Base-by-base conservation (phyloP, 192 early-diverging fungal genomes). In the Coemansia sp. region DNA sequence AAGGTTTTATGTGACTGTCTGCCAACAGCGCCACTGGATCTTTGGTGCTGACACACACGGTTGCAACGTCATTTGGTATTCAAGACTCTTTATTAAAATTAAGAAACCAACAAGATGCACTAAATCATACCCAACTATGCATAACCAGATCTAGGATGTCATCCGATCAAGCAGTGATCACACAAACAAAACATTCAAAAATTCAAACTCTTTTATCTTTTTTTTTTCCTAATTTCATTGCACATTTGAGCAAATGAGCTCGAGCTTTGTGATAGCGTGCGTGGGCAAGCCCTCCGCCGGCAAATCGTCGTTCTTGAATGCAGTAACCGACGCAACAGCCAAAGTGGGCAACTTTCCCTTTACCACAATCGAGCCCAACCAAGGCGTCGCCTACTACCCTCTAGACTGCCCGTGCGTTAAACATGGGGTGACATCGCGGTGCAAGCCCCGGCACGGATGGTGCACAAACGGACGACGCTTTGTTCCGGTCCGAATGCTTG, bases 291-390 rank as follows among this genome's bases (percentile, higher is more conserved):
- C 88, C 26, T 89, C 86, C 23, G 92, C 92, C 0, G 92, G 92
- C 61, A 93, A 93, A 64, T 89, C 87, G 9, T 91, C 90, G 41
- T 90, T 93, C 53, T 68, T 93, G 53, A 93, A 93, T 64, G 87
- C 91, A 16, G 89, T 91, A 16, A 86, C 87, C 1, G 91, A 94
- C 60, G 92, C 92, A 5, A 80, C 85, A 16, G 92, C 92, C 47
- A 94, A 94, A 62, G 91, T 92, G 17, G 92, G 90, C 41, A 91
- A 87, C 68, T 92, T 87, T 54, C 92, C 92, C 5, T 94, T 94
- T 78, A 94, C 92, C 17, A 94, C 92, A 26, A 94, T 94, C 41
- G 87, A 89, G 59, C 91, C 91, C 16, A 93, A 93, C 76, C 84
- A 89, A 58, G 92, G 90, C 48, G 83, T 93, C 27, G 86, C 87